Conservation (phyloP, 208 protist genomes). For the Crithidia expoeki region DNA sequence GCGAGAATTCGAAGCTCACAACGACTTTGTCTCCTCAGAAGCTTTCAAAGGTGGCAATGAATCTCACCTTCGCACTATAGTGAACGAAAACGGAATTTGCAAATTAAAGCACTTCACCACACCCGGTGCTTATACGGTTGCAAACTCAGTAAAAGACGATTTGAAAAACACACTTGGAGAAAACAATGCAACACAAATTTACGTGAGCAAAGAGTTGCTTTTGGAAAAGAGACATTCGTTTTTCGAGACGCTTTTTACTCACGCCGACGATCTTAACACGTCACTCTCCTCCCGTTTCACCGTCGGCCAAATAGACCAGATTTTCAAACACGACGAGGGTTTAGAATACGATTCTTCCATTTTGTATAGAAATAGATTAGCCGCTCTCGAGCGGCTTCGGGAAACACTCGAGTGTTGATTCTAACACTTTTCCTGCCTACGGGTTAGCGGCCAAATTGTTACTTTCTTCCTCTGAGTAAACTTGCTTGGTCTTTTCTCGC, state of each 20-base stretch:
- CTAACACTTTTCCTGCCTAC: background rate
- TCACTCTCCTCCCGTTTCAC: slow-evolving; percentile 30
- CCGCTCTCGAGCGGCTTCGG: slow-evolving; percentile 11
- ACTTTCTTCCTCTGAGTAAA: background rate
- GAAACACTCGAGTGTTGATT: slow-evolving; percentile 22
- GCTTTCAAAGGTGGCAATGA: background rate
- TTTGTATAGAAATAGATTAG: slow-evolving; percentile 18
- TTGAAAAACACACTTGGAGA: slow-evolving; percentile 29
- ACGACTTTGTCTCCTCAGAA: background rate
- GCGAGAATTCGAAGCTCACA: background rate
- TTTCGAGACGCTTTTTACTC: slow-evolving; percentile 36
- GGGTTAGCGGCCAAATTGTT: background rate
- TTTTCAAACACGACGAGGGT: background rate
- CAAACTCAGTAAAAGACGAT: slow-evolving; percentile 26
- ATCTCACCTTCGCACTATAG: background rate
- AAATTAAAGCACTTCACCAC: slow-evolving; percentile 36
- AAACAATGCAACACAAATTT: background rate
- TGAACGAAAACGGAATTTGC: slow-evolving; percentile 13
- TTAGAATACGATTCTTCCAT: background rate
- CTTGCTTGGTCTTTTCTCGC: background rate
- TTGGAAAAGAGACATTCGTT: slow-evolving; percentile 23
- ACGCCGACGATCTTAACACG: slow-evolving; percentile 11
- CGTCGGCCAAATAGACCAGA: background rate
- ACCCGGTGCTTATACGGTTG: slow-evolving; percentile 4
- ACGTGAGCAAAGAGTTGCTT: slow-evolving; percentile 4